Conservation (phyloP, 345 rosid genomes). For the Capsella bursapastoris region DNA sequence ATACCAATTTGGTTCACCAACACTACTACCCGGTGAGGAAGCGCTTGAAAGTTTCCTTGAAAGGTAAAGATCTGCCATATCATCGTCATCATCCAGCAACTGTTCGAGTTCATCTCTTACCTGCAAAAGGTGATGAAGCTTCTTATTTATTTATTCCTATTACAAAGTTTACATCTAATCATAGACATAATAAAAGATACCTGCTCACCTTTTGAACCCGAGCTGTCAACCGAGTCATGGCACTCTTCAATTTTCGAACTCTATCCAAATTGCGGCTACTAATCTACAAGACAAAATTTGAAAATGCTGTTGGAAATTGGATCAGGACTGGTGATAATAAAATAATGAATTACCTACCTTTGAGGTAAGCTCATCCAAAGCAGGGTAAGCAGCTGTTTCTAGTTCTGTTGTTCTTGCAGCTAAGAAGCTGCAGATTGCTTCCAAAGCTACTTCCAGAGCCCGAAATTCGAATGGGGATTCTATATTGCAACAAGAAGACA, state of each 20-base stretch:
- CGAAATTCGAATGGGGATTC: conserved; percentile 89
- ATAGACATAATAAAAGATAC: not conserved
- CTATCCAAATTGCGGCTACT: conserved; percentile 97
- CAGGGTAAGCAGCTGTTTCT: conserved; percentile 95
- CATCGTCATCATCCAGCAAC: conserved; percentile 95
- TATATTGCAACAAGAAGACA: conserved; percentile 44
- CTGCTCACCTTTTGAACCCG: conserved; percentile 85
- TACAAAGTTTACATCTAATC: not conserved
- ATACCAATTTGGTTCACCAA: conserved; percentile 78
- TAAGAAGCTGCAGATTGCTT: conserved; percentile 92
- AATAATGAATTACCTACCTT: conserved; percentile 52
- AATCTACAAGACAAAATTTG: conserved; percentile 54
- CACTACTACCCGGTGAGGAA: conserved; percentile 71
- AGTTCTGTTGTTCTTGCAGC: conserved; percentile 89
- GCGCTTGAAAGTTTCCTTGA: conserved; percentile 80
- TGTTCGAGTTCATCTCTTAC: conserved; percentile 98
- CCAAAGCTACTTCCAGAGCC: conserved; percentile 92
- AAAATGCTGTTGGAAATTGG: not conserved
- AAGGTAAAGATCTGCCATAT: conserved; percentile 96
- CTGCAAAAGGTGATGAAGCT: conserved; percentile 46
- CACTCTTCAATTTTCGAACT: conserved; percentile 95
- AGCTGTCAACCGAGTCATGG: conserved; percentile 94
- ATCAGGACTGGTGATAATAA: not conserved
- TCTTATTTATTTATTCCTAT: not conserved
- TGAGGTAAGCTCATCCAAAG: conserved; percentile 94